A percentile compares a stretch with the other conserved stretches of the same genome.
These are phyloP conservation scores for Rhododendron vialii DNA, from an alignment of 148 eudicot genomes.

Conservation along the genomic window DNA sequence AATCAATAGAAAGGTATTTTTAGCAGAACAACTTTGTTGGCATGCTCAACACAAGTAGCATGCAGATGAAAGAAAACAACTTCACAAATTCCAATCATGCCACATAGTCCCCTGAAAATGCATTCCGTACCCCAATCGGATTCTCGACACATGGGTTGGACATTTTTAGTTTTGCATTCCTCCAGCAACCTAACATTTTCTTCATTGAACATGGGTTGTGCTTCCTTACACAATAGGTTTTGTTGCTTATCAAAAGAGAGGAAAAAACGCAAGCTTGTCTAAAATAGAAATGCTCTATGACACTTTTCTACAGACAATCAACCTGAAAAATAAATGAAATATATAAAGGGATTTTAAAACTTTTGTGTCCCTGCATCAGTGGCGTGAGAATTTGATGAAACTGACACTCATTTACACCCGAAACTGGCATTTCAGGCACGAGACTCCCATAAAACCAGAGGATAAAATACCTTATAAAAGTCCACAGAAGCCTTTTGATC, in stretches of 20 bases:
- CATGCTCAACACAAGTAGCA: neutral
- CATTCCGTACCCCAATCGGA: neutral
- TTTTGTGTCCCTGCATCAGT: neutral
- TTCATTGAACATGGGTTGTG: neutral
- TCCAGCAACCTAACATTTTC: neutral
- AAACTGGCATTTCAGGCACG: neutral
- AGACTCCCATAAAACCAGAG: neutral
- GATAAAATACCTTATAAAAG: constrained; percentile 59
- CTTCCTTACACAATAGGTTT: neutral
- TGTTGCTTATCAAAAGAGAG: neutral
- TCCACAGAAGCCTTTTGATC: constrained; percentile 67
- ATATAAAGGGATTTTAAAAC: neutral
- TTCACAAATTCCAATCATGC: neutral
- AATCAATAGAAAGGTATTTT: neutral
- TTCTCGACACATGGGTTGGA: neutral
- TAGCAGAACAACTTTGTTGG: neutral
- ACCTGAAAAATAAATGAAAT: neutral
- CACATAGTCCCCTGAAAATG: neutral
- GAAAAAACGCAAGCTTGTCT: neutral
- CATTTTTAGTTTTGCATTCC: neutral
- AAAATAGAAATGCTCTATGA: neutral
- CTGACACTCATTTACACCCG: neutral
- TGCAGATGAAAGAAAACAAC: neutral
- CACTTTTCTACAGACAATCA: neutral
- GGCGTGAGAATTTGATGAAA: neutral